Evolutionary conservation across 2,329 filamentous ascomycete genomes (phyloP), one percentile per base, ranked within the genome.

Genomic region (Colletotrichum acutatum): DNA sequence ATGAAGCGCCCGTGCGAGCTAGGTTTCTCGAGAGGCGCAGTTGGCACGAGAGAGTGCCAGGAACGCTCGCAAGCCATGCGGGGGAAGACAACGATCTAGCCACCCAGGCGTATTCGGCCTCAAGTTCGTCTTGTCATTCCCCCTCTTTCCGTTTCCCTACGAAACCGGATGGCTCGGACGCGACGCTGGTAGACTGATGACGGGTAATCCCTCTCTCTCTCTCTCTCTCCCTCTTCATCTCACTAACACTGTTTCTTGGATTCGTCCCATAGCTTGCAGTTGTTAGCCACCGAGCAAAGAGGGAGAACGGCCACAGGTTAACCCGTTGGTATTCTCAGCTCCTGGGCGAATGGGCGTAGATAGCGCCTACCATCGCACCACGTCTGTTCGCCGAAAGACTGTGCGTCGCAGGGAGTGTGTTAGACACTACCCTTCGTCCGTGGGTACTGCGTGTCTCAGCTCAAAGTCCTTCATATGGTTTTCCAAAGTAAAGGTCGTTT

Each of bases 121-220:
- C 71, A 71, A 66, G 71, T 74, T 74, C 71, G 62, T 74, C 71
- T 74, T 66, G 68, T 74, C 70, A 69, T 72, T 14, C 19, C 30
- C 24, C 62, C 37, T 30, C 42, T 32, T 66, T 58, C 56, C 53
- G 60, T 53, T 71, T 57, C 42, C 28, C 26, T 30, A 42, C 67
- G 71, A 71, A 73, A 71, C 67, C 67, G 71, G 71, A 66, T 71
- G 71, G 67, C 67, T 61, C 71, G 68, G 67, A 53, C 61, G 52
- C 62, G 70, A 63, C 34, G 56, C 67, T 73, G 61, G 26, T 16
- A 28, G 14, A 19, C 42, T 37, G 32, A 69, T 22, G 37, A 28
- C 14, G 24, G 24, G n/a, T 52, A 28, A 28, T 34, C 65, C 34
- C 42, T 54, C 12, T 24, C 28, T 34, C 65, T 26, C 24, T 54